Conservation (phyloP, 305 asterid genomes). For the Andrographis paniculata region DNA sequence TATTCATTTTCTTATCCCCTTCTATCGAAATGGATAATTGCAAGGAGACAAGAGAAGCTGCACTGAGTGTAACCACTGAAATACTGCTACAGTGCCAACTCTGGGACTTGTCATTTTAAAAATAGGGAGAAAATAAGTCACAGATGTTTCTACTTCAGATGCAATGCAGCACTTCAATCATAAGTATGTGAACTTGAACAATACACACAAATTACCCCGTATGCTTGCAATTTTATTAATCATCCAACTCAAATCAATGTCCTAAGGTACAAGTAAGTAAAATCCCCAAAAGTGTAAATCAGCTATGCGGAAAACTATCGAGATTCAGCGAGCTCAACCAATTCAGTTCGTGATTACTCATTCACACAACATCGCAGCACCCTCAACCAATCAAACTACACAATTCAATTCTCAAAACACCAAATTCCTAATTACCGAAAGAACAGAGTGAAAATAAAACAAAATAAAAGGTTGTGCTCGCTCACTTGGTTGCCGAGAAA, state of each 20-base stretch:
- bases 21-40: too few species aligned
- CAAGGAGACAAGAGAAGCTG: too few species aligned
- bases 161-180: not conserved
- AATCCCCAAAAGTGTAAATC: constrained; percentile 11
- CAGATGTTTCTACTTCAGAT: not conserved
- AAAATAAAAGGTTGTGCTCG: not conserved
- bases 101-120: not conserved
- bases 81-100: not conserved
- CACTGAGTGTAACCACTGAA: not conserved
- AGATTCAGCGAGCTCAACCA: constrained; percentile 4
- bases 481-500: constrained; percentile 87
- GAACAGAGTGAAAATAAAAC: not conserved
- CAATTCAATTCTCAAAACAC: constrained; percentile 12
- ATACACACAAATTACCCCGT: not conserved
- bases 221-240: constrained; percentile 7
- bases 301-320: too few species aligned
- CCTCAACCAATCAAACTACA: constrained; percentile 3
- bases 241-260: constrained; percentile 3
- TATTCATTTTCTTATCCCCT: too few species aligned
- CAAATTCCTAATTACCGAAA: too few species aligned
- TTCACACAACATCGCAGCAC: constrained; percentile 3
- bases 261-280: too few species aligned
- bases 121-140: constrained; percentile 1
- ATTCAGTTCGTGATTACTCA: constrained; percentile 10
- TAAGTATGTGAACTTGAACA: constrained; percentile 2